A percentile compares a stretch with the other conserved stretches of the same genome.
phyloP scores from a whole-genome alignment of 2,329 filamentous ascomycete genomes.

The Paecilomyces sp. region DNA sequence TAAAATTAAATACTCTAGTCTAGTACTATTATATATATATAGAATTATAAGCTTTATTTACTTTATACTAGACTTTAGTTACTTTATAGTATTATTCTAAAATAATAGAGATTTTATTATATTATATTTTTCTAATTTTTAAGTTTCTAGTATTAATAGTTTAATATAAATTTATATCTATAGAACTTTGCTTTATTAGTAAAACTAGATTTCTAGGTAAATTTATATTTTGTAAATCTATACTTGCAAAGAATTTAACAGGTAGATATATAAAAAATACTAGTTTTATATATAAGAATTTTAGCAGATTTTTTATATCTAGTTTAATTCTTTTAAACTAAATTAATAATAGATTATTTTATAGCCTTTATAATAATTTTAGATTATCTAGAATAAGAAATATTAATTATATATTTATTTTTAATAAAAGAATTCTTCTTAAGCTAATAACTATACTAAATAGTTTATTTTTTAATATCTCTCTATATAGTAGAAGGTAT shows the following conservation, averaged over 20 bases:
- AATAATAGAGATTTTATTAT: constrained; percentile 13
- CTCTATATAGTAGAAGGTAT: neutral
- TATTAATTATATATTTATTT: constrained; percentile 6
- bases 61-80: constrained; percentile 5
- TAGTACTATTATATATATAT: constrained; percentile 8
- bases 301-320: constrained; percentile 9
- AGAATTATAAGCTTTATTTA: constrained; percentile 6
- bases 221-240: neutral
- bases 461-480: constrained; percentile 1
- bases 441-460: constrained; percentile 4
- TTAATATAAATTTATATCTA: too few relatives aligned
- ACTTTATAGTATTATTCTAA: constrained; percentile 4
- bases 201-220: too few relatives aligned
- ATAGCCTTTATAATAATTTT: constrained; percentile 1
- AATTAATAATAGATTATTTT: neutral
- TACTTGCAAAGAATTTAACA: neutral
- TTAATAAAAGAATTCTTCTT: constrained; percentile 3
- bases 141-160: constrained; percentile 11
- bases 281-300: constrained; percentile 5
- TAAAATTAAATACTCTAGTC: constrained; percentile 16
- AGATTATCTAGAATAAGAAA: neutral
- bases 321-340: constrained; percentile 2
- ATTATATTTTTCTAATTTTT: constrained; percentile 17
- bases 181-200: too few relatives aligned
- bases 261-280: neutral